phyloP scores from a whole-genome alignment of 129 eudicot genomes.

The Flaveria ramosissima region DNA sequence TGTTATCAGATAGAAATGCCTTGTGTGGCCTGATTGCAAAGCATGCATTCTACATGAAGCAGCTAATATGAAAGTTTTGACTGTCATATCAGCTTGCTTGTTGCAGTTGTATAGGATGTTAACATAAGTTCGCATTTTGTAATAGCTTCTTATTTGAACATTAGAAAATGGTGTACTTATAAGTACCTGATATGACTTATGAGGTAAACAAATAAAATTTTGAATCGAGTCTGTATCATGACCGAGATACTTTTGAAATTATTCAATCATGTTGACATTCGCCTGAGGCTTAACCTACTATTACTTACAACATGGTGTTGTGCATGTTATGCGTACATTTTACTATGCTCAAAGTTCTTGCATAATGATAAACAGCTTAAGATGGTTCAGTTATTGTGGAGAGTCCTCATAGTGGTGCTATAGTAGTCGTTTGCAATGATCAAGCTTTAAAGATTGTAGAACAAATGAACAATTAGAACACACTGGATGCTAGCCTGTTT shows the following conservation, averaged over 20 bases:
- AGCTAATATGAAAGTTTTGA: background rate
- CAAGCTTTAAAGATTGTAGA: background rate
- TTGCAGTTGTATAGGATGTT: background rate
- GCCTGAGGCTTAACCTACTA: background rate
- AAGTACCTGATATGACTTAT: background rate
- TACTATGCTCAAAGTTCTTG: background rate
- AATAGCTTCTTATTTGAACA: background rate
- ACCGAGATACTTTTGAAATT: background rate
- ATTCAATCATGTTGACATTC: background rate
- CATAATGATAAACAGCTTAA: background rate
- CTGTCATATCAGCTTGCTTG: background rate
- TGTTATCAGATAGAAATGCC: slow-evolving; percentile 1
- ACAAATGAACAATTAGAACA: slow-evolving; percentile 7
- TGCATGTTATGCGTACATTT: background rate
- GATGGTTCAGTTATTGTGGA: background rate
- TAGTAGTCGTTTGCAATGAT: background rate
- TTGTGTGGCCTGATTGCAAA: background rate
- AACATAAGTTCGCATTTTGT: background rate
- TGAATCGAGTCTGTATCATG: background rate
- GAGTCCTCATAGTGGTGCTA: background rate
- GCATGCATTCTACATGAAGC: slow-evolving; percentile 9
- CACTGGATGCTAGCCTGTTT: background rate
- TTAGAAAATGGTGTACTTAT: too few species aligned
- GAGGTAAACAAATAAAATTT: background rate
- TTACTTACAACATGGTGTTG: background rate